Conservation (phyloP, 139 green algal species). For the Chara braunii region DNA sequence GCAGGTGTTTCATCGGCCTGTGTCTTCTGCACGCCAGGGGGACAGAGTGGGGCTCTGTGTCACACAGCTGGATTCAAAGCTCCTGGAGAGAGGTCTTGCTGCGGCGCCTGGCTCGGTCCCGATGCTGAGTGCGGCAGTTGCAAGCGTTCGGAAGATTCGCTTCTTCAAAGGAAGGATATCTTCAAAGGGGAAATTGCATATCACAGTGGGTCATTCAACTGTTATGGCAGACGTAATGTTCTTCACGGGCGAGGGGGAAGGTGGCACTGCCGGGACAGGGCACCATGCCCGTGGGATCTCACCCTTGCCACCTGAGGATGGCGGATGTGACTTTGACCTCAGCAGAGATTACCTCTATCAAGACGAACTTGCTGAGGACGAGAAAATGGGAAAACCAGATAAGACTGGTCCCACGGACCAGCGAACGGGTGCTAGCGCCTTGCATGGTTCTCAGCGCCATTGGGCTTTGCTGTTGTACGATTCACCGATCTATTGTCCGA, state of each 20-base stretch:
- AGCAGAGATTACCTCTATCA: conserved; percentile 62
- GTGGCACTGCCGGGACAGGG: background rate
- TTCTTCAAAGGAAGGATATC: conserved; percentile 52
- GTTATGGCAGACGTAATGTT: conserved; percentile 73
- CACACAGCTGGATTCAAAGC: conserved; percentile 69
- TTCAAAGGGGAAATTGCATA: conserved; percentile 40
- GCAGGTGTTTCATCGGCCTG: conserved; percentile 77
- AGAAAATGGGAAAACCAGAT: too few relatives aligned
- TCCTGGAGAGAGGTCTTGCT: conserved; percentile 70
- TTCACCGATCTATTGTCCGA: conserved; percentile 63
- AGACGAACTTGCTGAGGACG: conserved; percentile 3
- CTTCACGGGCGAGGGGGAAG: conserved; percentile 44
- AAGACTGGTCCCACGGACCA: too few relatives aligned
- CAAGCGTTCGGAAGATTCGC: conserved; percentile 70
- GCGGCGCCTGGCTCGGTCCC: conserved; percentile 10
- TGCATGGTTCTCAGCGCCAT: too few relatives aligned
- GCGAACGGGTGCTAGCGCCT: too few relatives aligned
- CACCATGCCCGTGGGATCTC: background rate
- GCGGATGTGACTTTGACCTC: conserved; percentile 48
- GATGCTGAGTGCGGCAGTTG: conserved; percentile 50
- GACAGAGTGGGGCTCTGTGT: conserved; percentile 84
- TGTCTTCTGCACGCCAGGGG: conserved; percentile 47
- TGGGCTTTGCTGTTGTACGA: too few relatives aligned
- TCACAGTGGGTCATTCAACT: conserved; percentile 56
- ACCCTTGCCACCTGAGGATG: too few relatives aligned